Evolutionary conservation across 345 rosid species (phyloP).

Genomic region (Populus tremula): DNA sequence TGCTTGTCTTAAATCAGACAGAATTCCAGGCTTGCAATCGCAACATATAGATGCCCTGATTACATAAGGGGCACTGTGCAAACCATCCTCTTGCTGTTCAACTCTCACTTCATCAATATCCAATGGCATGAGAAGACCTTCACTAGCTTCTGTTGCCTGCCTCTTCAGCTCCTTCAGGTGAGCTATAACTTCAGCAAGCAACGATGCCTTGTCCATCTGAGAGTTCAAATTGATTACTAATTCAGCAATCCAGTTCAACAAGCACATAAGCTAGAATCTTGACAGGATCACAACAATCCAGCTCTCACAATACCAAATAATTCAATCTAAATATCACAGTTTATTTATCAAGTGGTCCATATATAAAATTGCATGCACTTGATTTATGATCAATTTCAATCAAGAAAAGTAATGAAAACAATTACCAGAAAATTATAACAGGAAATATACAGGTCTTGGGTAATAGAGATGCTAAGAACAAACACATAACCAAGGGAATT

Average conservation of each 20-base stretch:
- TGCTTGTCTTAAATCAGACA: slow-evolving; percentile 48
- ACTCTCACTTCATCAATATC: slow-evolving; percentile 53
- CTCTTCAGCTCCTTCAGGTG: slow-evolving; percentile 54
- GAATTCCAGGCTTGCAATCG: slow-evolving; percentile 48
- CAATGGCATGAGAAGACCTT: slow-evolving; percentile 50
- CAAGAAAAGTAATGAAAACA: neutral
- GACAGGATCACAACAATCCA: neutral
- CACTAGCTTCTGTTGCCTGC: slow-evolving; percentile 39
- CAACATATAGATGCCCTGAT: slow-evolving; percentile 55
- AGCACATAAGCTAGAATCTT: neutral
- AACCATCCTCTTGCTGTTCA: slow-evolving; percentile 25
- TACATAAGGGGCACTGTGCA: slow-evolving; percentile 27
- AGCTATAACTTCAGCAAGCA: slow-evolving; percentile 57
- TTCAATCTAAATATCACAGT: neutral
- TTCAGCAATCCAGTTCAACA: neutral
- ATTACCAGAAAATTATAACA: neutral
- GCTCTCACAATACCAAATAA: neutral
- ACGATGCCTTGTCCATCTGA: slow-evolving; percentile 76
- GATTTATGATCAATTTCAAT: neutral
- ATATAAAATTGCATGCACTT: neutral
- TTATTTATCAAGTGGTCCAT: neutral
- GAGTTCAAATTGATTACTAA: neutral
- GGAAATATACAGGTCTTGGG: neutral
- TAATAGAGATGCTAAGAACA: neutral
- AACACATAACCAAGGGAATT: neutral